Evolutionary conservation across 257 asterid genomes (phyloP), one percentile per base, ranked within the genome.

Genomic region (Solanum etuberosum): DNA sequence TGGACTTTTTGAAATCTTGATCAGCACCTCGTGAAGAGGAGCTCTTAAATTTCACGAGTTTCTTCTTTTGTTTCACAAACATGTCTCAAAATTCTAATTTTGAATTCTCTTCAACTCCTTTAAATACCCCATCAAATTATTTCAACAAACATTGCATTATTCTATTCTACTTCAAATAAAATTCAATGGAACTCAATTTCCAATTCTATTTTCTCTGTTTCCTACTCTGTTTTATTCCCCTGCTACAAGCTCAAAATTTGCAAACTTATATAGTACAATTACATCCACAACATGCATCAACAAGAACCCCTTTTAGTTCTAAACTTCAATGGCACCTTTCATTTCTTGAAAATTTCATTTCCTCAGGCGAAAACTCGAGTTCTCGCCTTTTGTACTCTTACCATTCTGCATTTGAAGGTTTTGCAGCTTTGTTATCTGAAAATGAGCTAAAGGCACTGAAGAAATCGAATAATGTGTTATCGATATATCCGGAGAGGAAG

Each of bases 41-140:
- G 97, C 98, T 92, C 98, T 91, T 89, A 87, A 85, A 89, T 88
- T 89, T 93, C 98, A 96, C 98, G 98, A 93, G 98, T 90, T 92
- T 88, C 93, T 84, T 89, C 88, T 89, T 85, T 88, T 89, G 73
- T 87, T 91, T 82, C 92, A 89, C 88, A 86, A 67, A 86, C 88
- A 81, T 68, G 88, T 31, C 84, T 72, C 88, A 73, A 7, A n/a
- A 67, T 18, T 87, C 40, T 84, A 76, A 42, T 83, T 87, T 86
- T 86, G 87, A 83, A 54, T 83, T 80, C 89, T 80, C 89, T 87
- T 34, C 90, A n/a, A 27, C 88, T 21, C 93, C 94, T 91, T 90
- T 95, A 95, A 94, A 96, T 93, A 93, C 96, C 93, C 88, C 85
- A 0, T 32, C 43, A 10, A 71, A 14, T 83, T 83, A 21, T 31